Conservation (phyloP, 139 green algal species). For the Astrephomene gubernaculifera region DNA sequence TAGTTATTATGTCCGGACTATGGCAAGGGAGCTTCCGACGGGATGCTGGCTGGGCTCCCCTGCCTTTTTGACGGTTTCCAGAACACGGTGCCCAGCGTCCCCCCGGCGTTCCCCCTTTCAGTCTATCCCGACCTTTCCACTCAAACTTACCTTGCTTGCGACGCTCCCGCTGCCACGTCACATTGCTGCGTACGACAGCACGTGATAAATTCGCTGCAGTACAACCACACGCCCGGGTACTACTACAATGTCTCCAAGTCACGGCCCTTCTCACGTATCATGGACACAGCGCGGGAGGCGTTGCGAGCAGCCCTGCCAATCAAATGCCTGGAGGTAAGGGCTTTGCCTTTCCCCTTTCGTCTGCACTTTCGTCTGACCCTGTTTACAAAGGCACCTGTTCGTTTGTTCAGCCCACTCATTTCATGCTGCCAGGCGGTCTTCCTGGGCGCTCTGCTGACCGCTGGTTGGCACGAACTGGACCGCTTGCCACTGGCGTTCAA, state of each 20-base stretch:
- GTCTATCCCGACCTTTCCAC: neutral
- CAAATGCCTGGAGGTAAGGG: slow-evolving; percentile 60
- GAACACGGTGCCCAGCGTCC: neutral
- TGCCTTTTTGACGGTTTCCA: neutral
- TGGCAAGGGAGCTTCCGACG: neutral
- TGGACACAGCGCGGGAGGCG: slow-evolving; percentile 10
- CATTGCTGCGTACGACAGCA: too few relatives aligned
- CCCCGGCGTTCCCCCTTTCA: neutral
- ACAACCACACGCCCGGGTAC: slow-evolving; percentile 70
- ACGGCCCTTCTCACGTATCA: slow-evolving; percentile 33
- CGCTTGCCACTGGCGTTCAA: slow-evolving; percentile 76
- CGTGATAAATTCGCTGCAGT: slow-evolving; percentile 66
- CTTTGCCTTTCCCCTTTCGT: neutral
- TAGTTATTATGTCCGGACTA: too few relatives aligned
- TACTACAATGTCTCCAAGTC: slow-evolving; percentile 71
- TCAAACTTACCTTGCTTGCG: neutral
- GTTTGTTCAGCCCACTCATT: neutral
- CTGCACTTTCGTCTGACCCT: neutral
- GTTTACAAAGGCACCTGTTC: neutral
- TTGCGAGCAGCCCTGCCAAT: slow-evolving; percentile 56
- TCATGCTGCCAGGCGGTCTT: slow-evolving; percentile 54
- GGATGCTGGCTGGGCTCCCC: neutral
- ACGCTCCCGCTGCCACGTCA: neutral
- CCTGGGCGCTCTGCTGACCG: slow-evolving; percentile 61
- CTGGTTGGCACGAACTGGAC: slow-evolving; percentile 60